phyloP scores from a whole-genome alignment of 2,329 filamentous ascomycete species.

The Nemania sp. region DNA sequence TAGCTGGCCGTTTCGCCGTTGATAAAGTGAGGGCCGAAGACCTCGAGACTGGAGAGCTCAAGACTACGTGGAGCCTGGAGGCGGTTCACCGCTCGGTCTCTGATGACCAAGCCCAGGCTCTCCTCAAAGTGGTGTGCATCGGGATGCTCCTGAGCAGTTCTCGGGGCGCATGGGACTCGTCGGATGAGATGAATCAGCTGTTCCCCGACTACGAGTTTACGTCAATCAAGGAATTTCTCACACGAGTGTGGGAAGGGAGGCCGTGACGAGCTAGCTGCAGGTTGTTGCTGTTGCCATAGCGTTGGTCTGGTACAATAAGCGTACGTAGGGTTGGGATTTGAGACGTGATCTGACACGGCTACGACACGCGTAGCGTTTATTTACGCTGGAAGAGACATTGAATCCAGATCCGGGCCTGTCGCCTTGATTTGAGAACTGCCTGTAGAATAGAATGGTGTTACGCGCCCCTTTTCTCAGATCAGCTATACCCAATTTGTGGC shows the following conservation, averaged over 20 bases:
- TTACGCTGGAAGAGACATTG: too few relatives aligned
- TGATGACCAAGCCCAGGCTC: slow-evolving; percentile 40
- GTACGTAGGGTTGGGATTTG: too few relatives aligned
- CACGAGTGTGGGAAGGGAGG: slow-evolving; percentile 41
- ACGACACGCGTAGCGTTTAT: too few relatives aligned
- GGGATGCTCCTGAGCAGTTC: slow-evolving; percentile 48
- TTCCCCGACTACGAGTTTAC: slow-evolving; percentile 23
- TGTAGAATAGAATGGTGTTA: too few relatives aligned
- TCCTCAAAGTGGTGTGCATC: slow-evolving; percentile 46
- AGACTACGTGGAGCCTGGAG: slow-evolving; percentile 47
- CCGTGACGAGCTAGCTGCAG: slow-evolving; percentile 30
- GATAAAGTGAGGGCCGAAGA: slow-evolving; percentile 53
- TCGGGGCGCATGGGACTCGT: slow-evolving; percentile 42
- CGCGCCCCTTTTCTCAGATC: too few relatives aligned
- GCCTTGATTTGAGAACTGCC: too few relatives aligned
- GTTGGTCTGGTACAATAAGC: not conserved
- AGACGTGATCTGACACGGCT: too few relatives aligned
- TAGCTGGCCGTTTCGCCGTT: slow-evolving; percentile 45
- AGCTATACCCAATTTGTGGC: too few relatives aligned
- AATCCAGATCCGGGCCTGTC: too few relatives aligned
- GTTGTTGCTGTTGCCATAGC: not conserved
- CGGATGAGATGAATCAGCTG: slow-evolving; percentile 25
- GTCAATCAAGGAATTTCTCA: slow-evolving; percentile 16
- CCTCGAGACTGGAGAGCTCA: slow-evolving; percentile 49
- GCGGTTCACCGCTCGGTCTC: slow-evolving; percentile 40